phyloP scores from a whole-genome alignment of 441 rosid species.

The Pelargonium cotyledonis region DNA sequence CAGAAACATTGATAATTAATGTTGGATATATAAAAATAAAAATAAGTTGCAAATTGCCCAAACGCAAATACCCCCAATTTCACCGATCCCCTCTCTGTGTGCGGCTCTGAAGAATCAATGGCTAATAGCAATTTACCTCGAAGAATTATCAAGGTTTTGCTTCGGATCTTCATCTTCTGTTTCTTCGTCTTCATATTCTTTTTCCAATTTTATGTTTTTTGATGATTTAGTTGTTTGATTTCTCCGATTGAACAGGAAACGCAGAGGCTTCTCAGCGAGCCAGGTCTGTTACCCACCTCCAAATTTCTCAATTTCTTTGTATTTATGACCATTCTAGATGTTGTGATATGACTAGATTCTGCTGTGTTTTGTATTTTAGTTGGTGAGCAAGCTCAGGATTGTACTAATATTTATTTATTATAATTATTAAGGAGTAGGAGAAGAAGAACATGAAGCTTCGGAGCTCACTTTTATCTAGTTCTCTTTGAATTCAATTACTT shows the following conservation, averaged over 20 bases:
- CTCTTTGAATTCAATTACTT: background rate
- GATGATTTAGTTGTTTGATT: background rate
- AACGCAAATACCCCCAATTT: background rate
- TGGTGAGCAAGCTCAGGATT: background rate
- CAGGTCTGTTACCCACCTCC: conserved; percentile 40
- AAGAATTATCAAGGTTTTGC: conserved; percentile 7
- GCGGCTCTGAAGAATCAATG: background rate
- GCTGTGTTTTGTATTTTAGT: background rate
- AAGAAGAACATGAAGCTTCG: no score
- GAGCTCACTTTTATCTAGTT: background rate
- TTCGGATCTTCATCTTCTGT: background rate
- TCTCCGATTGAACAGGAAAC: conserved; percentile 61
- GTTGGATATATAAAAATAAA: background rate
- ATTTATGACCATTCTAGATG: background rate
- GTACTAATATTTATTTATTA: background rate
- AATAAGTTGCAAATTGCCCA: background rate
- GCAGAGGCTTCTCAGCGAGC: conserved; percentile 96
- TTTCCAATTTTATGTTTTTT: background rate
- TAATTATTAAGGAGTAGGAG: background rate
- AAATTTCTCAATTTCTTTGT: background rate
- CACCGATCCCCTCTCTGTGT: background rate
- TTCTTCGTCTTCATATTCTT: background rate
- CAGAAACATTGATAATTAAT: no score
- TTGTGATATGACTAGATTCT: background rate
- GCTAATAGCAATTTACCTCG: conserved; percentile 6